Conservation (phyloP, 2,329 filamentous ascomycete species). For the Diaporthe longicolla region DNA sequence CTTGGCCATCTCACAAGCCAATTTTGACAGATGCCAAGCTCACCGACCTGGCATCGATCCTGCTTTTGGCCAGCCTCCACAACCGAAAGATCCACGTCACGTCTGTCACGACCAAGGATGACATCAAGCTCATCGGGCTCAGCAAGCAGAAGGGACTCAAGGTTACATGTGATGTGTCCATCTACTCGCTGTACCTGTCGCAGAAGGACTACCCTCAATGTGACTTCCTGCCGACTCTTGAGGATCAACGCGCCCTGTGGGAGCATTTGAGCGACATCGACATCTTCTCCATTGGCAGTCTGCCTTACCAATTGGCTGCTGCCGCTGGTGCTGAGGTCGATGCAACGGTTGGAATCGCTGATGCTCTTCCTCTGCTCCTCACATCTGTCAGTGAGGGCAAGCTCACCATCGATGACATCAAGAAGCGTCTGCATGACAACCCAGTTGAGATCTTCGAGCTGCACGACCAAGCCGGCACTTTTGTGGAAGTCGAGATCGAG, state of each 20-base stretch:
- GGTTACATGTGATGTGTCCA: constrained; percentile 86
- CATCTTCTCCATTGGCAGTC: constrained; percentile 83
- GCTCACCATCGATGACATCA: constrained; percentile 81
- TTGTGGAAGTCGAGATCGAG: constrained; percentile 82
- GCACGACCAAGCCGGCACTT: constrained; percentile 81
- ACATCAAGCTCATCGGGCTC: constrained; percentile 82
- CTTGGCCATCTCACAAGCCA: constrained; percentile 83
- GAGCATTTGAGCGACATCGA: constrained; percentile 80
- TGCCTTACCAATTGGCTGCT: constrained; percentile 81
- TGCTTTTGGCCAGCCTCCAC: constrained; percentile 83
- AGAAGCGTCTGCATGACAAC: constrained; percentile 79
- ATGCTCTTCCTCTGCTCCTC: constrained; percentile 80
- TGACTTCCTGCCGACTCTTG: constrained; percentile 73
- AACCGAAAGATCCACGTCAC: constrained; percentile 84
- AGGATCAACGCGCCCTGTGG: constrained; percentile 82
- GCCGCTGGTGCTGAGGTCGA: constrained; percentile 67
- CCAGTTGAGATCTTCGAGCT: constrained; percentile 87
- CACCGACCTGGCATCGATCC: constrained; percentile 84
- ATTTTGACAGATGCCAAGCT: constrained; percentile 86
- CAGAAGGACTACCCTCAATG: constrained; percentile 79
- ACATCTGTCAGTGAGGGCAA: constrained; percentile 82
- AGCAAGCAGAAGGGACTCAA: constrained; percentile 86
- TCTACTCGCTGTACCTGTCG: constrained; percentile 83
- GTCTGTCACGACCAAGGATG: constrained; percentile 84
- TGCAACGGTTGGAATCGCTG: constrained; percentile 77